These are phyloP conservation scores for Ormosia semicastrata DNA, from an alignment of 306 rosid genomes.

Conservation along the genomic window DNA sequence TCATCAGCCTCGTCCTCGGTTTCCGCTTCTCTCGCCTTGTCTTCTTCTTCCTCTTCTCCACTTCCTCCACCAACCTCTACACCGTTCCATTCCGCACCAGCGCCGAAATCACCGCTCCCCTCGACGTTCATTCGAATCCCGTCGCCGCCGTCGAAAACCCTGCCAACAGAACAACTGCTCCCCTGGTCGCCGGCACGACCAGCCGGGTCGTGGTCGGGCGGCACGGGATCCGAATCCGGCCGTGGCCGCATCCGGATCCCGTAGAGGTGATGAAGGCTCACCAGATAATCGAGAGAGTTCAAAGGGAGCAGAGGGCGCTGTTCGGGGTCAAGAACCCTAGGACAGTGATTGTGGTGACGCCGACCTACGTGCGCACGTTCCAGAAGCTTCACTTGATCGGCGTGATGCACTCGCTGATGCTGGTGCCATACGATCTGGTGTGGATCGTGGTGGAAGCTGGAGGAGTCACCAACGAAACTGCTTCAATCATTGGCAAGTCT, in stretches of 20 bases:
- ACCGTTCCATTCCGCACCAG: slow-evolving; percentile 69
- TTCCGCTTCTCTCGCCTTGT: slow-evolving; percentile 96
- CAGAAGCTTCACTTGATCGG: slow-evolving; percentile 93
- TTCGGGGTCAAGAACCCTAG: slow-evolving; percentile 83
- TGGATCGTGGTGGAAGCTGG: slow-evolving; percentile 99
- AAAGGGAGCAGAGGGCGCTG: slow-evolving; percentile 82
- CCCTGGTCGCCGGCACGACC: slow-evolving; percentile 36
- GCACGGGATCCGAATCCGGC: slow-evolving; percentile 98
- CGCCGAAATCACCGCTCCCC: slow-evolving; percentile 43
- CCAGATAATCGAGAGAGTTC: slow-evolving; percentile 82
- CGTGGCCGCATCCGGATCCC: slow-evolving; percentile 99
- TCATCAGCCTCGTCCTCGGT: slow-evolving; percentile 87
- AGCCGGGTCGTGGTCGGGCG: slow-evolving; percentile 95
- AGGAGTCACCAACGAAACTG: slow-evolving; percentile 82
- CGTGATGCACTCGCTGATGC: slow-evolving; percentile 92
- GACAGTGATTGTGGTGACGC: slow-evolving; percentile 73
- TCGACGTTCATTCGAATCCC: slow-evolving; percentile 38
- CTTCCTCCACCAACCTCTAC: slow-evolving; percentile 61
- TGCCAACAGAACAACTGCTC: slow-evolving; percentile 37
- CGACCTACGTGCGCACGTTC: slow-evolving; percentile 87
- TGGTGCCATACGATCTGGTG: slow-evolving; percentile 76
- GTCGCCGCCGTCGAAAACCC: slow-evolving; percentile 24
- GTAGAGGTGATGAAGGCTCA: slow-evolving; percentile 96
- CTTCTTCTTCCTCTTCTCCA: slow-evolving; percentile 84
- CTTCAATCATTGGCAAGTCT: slow-evolving; percentile 67